Base-by-base conservation (phyloP, 2,329 filamentous ascomycete species). In the Aspergillus pseudoviridinutans region DNA sequence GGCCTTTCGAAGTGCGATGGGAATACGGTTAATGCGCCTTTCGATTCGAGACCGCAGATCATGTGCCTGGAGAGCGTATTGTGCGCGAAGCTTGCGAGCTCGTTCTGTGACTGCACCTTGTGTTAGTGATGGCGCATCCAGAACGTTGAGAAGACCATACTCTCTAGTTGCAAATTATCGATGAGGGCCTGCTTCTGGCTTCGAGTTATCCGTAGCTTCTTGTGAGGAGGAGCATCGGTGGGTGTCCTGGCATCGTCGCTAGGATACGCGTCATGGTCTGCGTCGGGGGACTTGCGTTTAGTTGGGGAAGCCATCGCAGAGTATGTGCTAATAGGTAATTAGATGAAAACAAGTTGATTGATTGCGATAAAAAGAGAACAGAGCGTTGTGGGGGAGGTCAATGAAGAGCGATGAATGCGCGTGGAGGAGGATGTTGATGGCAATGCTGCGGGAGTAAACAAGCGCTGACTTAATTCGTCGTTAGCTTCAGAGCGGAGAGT, bases 21-120 rank as follows among this genome's bases (percentile, higher is more conserved):
- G 94, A 53, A 97, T 94, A 54, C 94, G 87, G 71, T 97, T 96
- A 73, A 97, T 84, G 76, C 94, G 90, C 77, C 96, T 89, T 74
- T 97, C 92, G 53, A 99, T 88, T 60, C 93, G 88, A 59, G 91
- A 87, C 60, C 89, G 85, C 42, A 97, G 82, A 61, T 90, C 90
- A 73, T 93, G 89, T 24, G 92, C 90, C 74, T 96, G 92, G 9
- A 95, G 83, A 58, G 89, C 88, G 78, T 95, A 96, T 72, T 96
- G 92, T 6, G 92, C 89, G 67, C 92, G 86, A 60, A 97, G 81
- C 74, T 93, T 92, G 66, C 93, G 86, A 60, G 91, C 90, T 71
- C 92, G 86, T 76, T 95, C 90, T 20, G 90, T 92, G 64, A 96
- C 92, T 96, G 64, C 35, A 49, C n/a, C 14, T 17, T 17, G 10